Evolutionary conservation across 352 stramenopile genomes (phyloP).

Genomic region (Phytophthora tubulina): DNA sequence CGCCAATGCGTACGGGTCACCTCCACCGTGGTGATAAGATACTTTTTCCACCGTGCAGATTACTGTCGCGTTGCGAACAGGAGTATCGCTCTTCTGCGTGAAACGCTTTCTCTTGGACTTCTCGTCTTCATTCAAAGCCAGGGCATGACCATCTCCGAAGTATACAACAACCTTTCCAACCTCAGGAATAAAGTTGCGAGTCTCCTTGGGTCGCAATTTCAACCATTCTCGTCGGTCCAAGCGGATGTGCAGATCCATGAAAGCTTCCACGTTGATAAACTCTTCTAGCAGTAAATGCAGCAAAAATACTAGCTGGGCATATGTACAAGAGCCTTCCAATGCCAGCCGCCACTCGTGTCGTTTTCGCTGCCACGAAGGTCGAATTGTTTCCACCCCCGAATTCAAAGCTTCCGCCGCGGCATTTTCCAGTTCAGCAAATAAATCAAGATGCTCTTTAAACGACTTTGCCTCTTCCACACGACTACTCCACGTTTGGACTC

Average conservation of each 20-base stretch:
- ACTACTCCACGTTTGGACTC: conserved; percentile 49
- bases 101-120: conserved; percentile 84
- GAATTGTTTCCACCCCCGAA: conserved; percentile 64
- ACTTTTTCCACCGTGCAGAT: conserved; percentile 72
- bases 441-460: conserved; percentile 46
- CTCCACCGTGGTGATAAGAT: conserved; percentile 83
- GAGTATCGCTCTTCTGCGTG: conserved; percentile 72
- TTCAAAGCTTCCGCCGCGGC: conserved; percentile 51
- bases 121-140: conserved; percentile 83
- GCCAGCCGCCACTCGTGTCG: conserved; percentile 78
- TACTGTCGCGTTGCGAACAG: conserved; percentile 56
- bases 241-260: conserved; percentile 77
- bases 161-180: conserved; percentile 72
- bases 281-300: conserved; percentile 79
- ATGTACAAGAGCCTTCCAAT: conserved; percentile 71
- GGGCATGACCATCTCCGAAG: conserved; percentile 79
- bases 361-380: conserved; percentile 79
- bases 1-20: conserved; percentile 80
- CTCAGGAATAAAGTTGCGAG: conserved; percentile 82
- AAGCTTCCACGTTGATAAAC: conserved; percentile 83
- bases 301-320: conserved; percentile 77
- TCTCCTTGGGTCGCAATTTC: conserved; percentile 78
- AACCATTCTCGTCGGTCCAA: conserved; percentile 83
- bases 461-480: conserved; percentile 46
- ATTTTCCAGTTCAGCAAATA: conserved; percentile 73